These are phyloP conservation scores for Irpex sp. DNA, from an alignment of 1,284 basidiomycete genomes.

Conservation along the genomic window DNA sequence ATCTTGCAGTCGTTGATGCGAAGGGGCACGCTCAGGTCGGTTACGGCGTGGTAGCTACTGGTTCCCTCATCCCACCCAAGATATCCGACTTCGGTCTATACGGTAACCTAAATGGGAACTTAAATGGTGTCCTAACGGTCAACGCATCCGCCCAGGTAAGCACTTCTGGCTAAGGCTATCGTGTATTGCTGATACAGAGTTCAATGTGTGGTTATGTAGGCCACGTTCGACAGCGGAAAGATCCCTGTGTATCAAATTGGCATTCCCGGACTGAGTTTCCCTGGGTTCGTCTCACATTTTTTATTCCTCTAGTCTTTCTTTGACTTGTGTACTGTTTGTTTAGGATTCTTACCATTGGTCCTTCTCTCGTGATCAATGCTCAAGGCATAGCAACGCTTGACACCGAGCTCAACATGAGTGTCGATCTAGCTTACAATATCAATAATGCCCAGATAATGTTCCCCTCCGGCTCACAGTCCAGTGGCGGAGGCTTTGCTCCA, in stretches of 20 bases:
- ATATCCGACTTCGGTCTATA: slow-evolving; percentile 31
- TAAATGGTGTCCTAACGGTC: slow-evolving; percentile 33
- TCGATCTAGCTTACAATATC: slow-evolving; percentile 33
- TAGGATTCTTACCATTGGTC: slow-evolving; percentile 33
- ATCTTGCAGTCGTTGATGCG: slow-evolving; percentile 32
- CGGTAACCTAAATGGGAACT: slow-evolving; percentile 18
- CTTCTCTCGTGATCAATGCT: slow-evolving; percentile 29
- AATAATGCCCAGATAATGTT: slow-evolving; percentile 40
- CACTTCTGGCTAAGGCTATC: too few species aligned
- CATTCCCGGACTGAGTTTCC: slow-evolving; percentile 38
- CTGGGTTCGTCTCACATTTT: slow-evolving; percentile 26
- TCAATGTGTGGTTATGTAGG: slow-evolving; percentile 20
- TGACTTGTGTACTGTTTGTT: neutral
- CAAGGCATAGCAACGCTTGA: slow-evolving; percentile 28
- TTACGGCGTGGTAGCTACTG: slow-evolving; percentile 39
- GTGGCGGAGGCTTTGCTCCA: slow-evolving; percentile 19
- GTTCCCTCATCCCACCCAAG: slow-evolving; percentile 40
- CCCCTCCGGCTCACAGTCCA: slow-evolving; percentile 29
- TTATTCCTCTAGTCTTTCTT: neutral
- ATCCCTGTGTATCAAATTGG: slow-evolving; percentile 33
- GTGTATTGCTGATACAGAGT: neutral
- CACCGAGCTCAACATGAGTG: slow-evolving; percentile 32
- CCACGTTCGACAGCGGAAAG: slow-evolving; percentile 31
- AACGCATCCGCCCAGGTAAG: slow-evolving; percentile 31
- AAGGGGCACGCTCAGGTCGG: slow-evolving; percentile 32